These are phyloP conservation scores for Pinus tabuliformis DNA, from an alignment of 75 land plant species.

Conservation along the genomic window DNA sequence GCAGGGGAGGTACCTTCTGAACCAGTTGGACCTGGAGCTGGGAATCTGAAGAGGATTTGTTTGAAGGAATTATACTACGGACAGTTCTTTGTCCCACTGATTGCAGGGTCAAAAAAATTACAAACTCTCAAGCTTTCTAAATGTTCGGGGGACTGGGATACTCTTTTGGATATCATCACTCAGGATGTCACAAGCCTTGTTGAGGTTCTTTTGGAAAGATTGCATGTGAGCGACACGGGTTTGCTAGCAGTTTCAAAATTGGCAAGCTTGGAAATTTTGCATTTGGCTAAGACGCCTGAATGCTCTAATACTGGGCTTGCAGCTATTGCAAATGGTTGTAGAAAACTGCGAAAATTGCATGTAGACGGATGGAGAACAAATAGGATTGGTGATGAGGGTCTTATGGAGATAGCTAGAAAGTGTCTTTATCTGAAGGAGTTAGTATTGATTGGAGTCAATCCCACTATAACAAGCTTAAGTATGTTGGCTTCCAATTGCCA, in stretches of 20 bases:
- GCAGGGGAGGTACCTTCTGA: slow-evolving; percentile 13
- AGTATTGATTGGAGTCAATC: slow-evolving; percentile 36
- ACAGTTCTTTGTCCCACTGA: slow-evolving; percentile 36
- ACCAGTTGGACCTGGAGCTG: slow-evolving; percentile 18
- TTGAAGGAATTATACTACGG: slow-evolving; percentile 36
- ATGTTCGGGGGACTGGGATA: slow-evolving; percentile 38
- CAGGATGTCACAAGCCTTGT: slow-evolving; percentile 27
- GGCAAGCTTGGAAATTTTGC: slow-evolving; percentile 25
- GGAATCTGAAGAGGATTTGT: slow-evolving; percentile 24
- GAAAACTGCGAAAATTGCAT: slow-evolving; percentile 26
- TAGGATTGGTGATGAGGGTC: slow-evolving; percentile 45
- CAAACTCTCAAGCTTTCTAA: slow-evolving; percentile 27
- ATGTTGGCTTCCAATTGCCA: slow-evolving; percentile 31
- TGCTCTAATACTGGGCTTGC: slow-evolving; percentile 40
- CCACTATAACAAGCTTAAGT: slow-evolving; percentile 28
- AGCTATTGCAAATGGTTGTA: slow-evolving; percentile 42
- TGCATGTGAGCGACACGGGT: slow-evolving; percentile 26
- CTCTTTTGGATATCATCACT: slow-evolving; percentile 21
- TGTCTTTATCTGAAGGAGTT: slow-evolving; percentile 40
- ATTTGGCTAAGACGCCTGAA: slow-evolving; percentile 37
- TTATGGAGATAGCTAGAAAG: slow-evolving; percentile 26
- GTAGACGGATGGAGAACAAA: slow-evolving; percentile 33
- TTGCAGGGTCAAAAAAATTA: slow-evolving; percentile 31
- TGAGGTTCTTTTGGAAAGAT: slow-evolving; percentile 34
- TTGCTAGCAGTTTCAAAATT: slow-evolving; percentile 34